Evolutionary conservation across 306 rosid genomes (phyloP).

Genomic region (Crotalaria pallida): DNA sequence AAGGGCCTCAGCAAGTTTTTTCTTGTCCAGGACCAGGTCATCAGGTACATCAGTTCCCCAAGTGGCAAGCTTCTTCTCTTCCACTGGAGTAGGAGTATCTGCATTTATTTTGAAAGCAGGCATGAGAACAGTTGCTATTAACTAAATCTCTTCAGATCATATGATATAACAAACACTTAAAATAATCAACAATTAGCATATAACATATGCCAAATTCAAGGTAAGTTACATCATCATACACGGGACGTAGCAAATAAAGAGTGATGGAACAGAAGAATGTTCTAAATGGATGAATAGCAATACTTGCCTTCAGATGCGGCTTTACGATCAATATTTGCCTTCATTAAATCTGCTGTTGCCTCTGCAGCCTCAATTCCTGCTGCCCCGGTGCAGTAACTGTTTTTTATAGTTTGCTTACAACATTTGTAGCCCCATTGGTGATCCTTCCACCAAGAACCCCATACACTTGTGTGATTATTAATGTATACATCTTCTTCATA

Average conservation of each 20-base stretch:
- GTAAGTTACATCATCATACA: background rate
- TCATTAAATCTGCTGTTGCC: conserved; percentile 46
- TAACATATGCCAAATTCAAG: no score
- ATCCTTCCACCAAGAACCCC: conserved; percentile 81
- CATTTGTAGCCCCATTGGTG: conserved; percentile 74
- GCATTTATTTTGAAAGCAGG: background rate
- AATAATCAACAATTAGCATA: background rate
- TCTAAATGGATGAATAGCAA: background rate
- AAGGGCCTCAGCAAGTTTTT: conserved; percentile 47
- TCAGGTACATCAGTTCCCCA: conserved; percentile 75
- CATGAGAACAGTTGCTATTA: background rate
- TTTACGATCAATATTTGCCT: conserved; percentile 59
- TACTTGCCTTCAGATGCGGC: conserved; percentile 40
- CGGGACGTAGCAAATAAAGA: background rate
- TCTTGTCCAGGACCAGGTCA: conserved; percentile 50
- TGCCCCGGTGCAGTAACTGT: conserved; percentile 57
- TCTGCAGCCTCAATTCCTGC: conserved; percentile 62
- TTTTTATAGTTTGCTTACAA: conserved; percentile 47
- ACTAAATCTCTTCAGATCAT: background rate
- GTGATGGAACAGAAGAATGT: background rate
- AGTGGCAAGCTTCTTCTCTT: conserved; percentile 53
- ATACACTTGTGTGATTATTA: conserved; percentile 53
- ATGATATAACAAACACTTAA: background rate
- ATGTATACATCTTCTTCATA: conserved; percentile 51
- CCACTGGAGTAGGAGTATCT: conserved; percentile 38